These are phyloP conservation scores for Raffaelea ambrosiae DNA, from an alignment of 2,329 filamentous ascomycete species.

Conservation along the genomic window DNA sequence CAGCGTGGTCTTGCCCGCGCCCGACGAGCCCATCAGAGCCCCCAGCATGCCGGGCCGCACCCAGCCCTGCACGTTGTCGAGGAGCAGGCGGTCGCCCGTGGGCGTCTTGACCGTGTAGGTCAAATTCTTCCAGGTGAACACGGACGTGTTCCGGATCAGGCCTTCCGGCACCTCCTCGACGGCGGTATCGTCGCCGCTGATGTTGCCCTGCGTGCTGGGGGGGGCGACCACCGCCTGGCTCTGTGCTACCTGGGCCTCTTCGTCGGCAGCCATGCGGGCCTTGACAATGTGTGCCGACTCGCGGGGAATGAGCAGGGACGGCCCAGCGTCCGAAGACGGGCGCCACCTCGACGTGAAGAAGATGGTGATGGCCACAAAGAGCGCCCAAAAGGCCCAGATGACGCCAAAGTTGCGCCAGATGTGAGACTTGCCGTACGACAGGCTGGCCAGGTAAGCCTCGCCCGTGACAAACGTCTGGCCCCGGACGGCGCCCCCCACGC, in stretches of 20 bases:
- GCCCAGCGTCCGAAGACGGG: slow-evolving; percentile 33
- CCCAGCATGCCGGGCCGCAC: slow-evolving; percentile 74
- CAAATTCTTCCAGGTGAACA: slow-evolving; percentile 68
- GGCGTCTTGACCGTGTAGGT: slow-evolving; percentile 59
- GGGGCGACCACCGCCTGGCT: slow-evolving; percentile 1
- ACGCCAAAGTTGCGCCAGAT: slow-evolving; percentile 73
- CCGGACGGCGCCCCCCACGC: slow-evolving; percentile 40
- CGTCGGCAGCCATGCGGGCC: slow-evolving; percentile 42
- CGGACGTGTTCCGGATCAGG: slow-evolving; percentile 23
- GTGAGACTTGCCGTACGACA: slow-evolving; percentile 48
- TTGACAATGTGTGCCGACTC: slow-evolving; percentile 33
- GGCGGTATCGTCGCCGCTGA: slow-evolving; percentile 9
- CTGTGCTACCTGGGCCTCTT: slow-evolving; percentile 38
- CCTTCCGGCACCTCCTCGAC: slow-evolving; percentile 40
- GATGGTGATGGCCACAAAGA: slow-evolving; percentile 54
- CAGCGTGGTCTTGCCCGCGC: slow-evolving; percentile 78
- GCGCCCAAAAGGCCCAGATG: slow-evolving; percentile 60
- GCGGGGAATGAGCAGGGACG: background rate
- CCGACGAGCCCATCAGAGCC: slow-evolving; percentile 72
- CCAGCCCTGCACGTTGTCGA: slow-evolving; percentile 76
- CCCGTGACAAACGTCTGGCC: slow-evolving; percentile 43
- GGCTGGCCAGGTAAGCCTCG: slow-evolving; percentile 41
- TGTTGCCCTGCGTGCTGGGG: slow-evolving; percentile 18
- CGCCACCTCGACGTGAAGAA: slow-evolving; percentile 75
- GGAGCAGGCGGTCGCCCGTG: slow-evolving; percentile 51